Conservation (phyloP, 2,329 filamentous ascomycete genomes). For the Curvularia lunata region DNA sequence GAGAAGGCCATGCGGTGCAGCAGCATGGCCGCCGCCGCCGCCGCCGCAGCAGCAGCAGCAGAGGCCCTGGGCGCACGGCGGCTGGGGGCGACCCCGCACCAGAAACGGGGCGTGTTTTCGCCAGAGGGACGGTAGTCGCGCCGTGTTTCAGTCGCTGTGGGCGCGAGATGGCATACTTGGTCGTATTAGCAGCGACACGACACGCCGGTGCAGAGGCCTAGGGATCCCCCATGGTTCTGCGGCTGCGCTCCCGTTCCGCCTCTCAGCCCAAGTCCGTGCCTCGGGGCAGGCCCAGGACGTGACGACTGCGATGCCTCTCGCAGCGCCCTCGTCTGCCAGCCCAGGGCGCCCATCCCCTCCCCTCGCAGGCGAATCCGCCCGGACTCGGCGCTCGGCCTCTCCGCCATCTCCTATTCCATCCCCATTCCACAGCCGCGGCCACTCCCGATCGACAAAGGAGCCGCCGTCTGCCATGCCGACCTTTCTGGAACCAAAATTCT, state of each 20-base stretch:
- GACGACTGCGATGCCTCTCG: too few species aligned
- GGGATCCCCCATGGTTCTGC: slow-evolving; percentile 18
- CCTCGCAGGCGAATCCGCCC: slow-evolving; percentile 2
- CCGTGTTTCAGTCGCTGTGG: slow-evolving; percentile 23
- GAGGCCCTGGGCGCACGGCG: too few species aligned
- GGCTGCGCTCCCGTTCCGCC: slow-evolving; percentile 22
- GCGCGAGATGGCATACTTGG: too few species aligned
- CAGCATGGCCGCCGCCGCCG: too few species aligned
- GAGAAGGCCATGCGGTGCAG: too few species aligned
- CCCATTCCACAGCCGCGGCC: slow-evolving; percentile 13
- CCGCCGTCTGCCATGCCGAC: slow-evolving; percentile 18
- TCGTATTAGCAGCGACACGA: too few species aligned
- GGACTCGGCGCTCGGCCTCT: slow-evolving; percentile 16
- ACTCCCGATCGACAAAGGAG: slow-evolving; percentile 23
- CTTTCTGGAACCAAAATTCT: slow-evolving; percentile 15
- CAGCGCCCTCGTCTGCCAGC: too few species aligned
- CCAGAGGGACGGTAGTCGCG: slow-evolving; percentile 11
- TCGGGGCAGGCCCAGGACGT: too few species aligned
- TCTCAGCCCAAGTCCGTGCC: neutral
- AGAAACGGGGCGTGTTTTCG: slow-evolving; percentile 22
- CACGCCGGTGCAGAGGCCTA: slow-evolving; percentile 11
- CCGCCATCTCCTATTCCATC: slow-evolving; percentile 21
- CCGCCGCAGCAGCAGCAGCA: neutral
- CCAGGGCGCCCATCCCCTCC: neutral
- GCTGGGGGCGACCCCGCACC: slow-evolving; percentile 3